These are phyloP conservation scores for Phoma sp. DNA, from an alignment of 2,329 filamentous ascomycete species.

Conservation along the genomic window DNA sequence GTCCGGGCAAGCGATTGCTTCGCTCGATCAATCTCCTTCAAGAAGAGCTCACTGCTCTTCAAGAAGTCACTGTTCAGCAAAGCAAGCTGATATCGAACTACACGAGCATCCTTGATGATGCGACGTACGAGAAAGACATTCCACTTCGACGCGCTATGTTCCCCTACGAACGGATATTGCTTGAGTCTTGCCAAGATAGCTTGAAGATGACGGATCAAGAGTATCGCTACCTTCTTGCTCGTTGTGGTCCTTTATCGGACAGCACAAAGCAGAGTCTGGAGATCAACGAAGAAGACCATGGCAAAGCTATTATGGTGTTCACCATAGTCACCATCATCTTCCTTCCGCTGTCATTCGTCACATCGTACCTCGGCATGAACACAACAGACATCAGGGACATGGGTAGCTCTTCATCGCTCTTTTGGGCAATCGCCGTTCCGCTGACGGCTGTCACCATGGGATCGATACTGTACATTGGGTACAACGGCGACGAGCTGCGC, in stretches of 20 bases:
- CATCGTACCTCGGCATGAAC: conserved; percentile 54
- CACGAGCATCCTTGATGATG: conserved; percentile 32
- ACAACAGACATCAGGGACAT: conserved; percentile 52
- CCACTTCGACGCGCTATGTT: conserved; percentile 31
- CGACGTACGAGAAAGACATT: conserved; percentile 29
- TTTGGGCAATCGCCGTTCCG: conserved; percentile 48
- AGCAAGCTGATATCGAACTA: conserved; percentile 37
- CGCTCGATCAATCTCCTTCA: conserved; percentile 44
- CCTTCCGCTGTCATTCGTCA: conserved; percentile 54
- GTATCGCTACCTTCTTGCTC: conserved; percentile 31
- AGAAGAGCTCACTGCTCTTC: conserved; percentile 39
- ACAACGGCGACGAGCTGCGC: conserved; percentile 39
- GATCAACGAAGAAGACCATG: conserved; percentile 49
- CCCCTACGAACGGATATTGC: conserved; percentile 31
- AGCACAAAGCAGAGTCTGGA: conserved; percentile 45
- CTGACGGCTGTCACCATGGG: conserved; percentile 38
- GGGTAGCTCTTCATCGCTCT: conserved; percentile 48
- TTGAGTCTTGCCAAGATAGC: conserved; percentile 31
- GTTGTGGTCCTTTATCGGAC: conserved; percentile 40
- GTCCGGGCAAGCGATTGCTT: conserved; percentile 42
- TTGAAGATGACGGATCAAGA: conserved; percentile 33
- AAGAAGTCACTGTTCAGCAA: conserved; percentile 38
- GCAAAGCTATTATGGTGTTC: conserved; percentile 55
- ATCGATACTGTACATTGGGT: conserved; percentile 35
- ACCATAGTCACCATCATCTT: conserved; percentile 56